These are phyloP conservation scores for Suhomyces faveliae DNA, from an alignment of 805 yeast species.

Conservation along the genomic window DNA sequence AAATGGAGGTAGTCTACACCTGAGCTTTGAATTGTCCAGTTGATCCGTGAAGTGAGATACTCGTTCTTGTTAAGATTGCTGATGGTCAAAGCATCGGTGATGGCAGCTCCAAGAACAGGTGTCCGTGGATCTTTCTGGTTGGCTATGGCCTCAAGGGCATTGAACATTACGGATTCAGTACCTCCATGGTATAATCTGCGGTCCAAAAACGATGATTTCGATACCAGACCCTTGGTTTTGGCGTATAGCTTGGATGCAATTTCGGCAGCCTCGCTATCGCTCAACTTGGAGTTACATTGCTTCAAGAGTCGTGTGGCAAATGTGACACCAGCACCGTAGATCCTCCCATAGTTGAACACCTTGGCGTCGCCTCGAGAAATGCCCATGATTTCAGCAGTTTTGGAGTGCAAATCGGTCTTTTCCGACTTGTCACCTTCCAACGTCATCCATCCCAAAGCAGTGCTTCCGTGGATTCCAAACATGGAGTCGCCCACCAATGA, in stretches of 20 bases:
- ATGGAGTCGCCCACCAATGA: conserved; percentile 90
- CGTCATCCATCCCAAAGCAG: conserved; percentile 99
- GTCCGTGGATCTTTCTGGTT: conserved; percentile 77
- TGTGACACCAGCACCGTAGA: conserved; percentile 94
- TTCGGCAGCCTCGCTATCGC: conserved; percentile 62
- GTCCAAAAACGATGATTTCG: conserved; percentile 22
- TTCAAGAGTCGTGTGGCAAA: conserved; percentile 84
- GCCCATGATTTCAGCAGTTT: conserved; percentile 86
- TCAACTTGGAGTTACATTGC: conserved; percentile 71
- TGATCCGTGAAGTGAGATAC: conserved; percentile 85
- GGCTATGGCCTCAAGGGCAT: conserved; percentile 84
- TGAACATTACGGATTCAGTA: conserved; percentile 88
- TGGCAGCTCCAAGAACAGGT: conserved; percentile 90
- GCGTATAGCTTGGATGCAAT: conserved; percentile 69
- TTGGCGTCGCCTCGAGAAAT: conserved; percentile 91
- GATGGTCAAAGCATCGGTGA: conserved; percentile 76
- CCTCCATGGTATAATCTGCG: conserved; percentile 74
- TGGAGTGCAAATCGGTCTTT: conserved; percentile 93
- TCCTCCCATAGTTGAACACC: conserved; percentile 93
- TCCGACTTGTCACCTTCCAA: conserved; percentile 89
- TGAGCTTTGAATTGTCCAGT: conserved; percentile 97
- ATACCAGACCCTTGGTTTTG: conserved; percentile 71
- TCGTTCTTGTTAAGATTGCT: conserved; percentile 60
- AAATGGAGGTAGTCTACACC: conserved; percentile 96
- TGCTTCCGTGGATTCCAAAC: conserved; percentile 88